Percentiles rank a stretch among this genome's conserved stretches.
These are phyloP conservation scores for Penicillium freii DNA, from an alignment of 2,329 filamentous ascomycete genomes.

Conservation along the genomic window DNA sequence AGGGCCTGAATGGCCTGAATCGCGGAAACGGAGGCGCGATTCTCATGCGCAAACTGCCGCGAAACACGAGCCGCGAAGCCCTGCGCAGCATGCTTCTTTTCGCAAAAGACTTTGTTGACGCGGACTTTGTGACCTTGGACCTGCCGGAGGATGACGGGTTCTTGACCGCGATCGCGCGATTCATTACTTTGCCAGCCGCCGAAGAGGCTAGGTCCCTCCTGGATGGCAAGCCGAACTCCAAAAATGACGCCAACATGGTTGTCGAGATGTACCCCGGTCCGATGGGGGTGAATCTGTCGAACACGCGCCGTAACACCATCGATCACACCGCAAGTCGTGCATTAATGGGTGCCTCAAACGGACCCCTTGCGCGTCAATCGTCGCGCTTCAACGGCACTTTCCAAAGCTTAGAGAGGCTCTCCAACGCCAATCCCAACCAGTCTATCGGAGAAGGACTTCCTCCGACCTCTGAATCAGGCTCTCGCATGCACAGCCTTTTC, in stretches of 20 bases:
- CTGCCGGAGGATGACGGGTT: slow-evolving; percentile 57
- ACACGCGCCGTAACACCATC: slow-evolving; percentile 52
- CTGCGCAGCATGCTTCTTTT: slow-evolving; percentile 65
- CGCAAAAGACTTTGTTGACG: slow-evolving; percentile 60
- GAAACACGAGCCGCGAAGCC: slow-evolving; percentile 57
- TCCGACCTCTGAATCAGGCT: slow-evolving; percentile 47
- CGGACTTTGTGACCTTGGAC: slow-evolving; percentile 56
- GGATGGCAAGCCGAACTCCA: slow-evolving; percentile 61
- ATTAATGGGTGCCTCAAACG: slow-evolving; percentile 38
- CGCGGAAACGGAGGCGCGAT: slow-evolving; percentile 43
- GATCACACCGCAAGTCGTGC: slow-evolving; percentile 45
- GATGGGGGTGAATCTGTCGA: slow-evolving; percentile 31
- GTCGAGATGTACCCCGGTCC: slow-evolving; percentile 53
- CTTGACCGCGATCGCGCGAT: slow-evolving; percentile 58
- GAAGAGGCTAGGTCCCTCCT: slow-evolving; percentile 59
- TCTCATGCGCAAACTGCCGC: slow-evolving; percentile 59
- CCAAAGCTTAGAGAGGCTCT: slow-evolving; percentile 57
- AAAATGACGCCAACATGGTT: slow-evolving; percentile 59
- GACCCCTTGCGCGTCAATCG: slow-evolving; percentile 51
- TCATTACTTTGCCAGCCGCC: slow-evolving; percentile 56
- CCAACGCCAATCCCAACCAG: slow-evolving; percentile 48
- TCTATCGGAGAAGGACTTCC: slow-evolving; percentile 54
- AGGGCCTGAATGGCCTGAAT: slow-evolving; percentile 37
- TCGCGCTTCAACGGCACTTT: slow-evolving; percentile 63
- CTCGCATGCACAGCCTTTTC: slow-evolving; percentile 57